phyloP scores from a whole-genome alignment of 2,329 filamentous ascomycete species.

The Colletotrichum sp. region DNA sequence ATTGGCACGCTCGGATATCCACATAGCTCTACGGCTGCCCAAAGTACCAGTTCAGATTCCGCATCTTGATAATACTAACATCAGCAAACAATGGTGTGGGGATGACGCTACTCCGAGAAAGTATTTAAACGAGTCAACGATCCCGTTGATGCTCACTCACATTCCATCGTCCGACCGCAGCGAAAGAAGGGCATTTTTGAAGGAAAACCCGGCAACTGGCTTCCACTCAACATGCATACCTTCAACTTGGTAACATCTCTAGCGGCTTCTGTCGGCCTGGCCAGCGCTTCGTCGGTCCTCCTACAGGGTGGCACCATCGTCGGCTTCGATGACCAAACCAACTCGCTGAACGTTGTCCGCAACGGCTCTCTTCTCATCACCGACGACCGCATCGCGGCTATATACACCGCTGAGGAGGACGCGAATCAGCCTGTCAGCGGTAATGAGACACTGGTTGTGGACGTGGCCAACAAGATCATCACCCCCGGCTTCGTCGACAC shows the following conservation, averaged over 20 bases:
- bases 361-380: conserved; percentile 45
- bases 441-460: conserved; percentile 43
- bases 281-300: conserved; percentile 26
- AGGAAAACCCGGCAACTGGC: too few species aligned
- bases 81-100: neutral
- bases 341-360: conserved; percentile 40
- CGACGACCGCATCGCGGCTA: conserved; percentile 39
- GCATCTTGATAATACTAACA: neutral
- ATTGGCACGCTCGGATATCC: neutral
- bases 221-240: neutral
- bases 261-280: neutral
- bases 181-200: neutral
- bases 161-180: neutral
- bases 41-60: neutral
- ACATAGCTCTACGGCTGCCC: neutral
- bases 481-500: conserved; percentile 63
- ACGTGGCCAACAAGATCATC: conserved; percentile 56
- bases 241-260: neutral
- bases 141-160: neutral
- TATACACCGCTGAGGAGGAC: conserved; percentile 26
- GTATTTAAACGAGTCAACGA: neutral
- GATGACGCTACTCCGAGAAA: neutral
- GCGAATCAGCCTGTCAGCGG: neutral
- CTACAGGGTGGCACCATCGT: conserved; percentile 44
- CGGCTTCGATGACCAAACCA: conserved; percentile 37